Conservation (phyloP, 805 yeast genomes). For the Kuraishia capsulata region DNA sequence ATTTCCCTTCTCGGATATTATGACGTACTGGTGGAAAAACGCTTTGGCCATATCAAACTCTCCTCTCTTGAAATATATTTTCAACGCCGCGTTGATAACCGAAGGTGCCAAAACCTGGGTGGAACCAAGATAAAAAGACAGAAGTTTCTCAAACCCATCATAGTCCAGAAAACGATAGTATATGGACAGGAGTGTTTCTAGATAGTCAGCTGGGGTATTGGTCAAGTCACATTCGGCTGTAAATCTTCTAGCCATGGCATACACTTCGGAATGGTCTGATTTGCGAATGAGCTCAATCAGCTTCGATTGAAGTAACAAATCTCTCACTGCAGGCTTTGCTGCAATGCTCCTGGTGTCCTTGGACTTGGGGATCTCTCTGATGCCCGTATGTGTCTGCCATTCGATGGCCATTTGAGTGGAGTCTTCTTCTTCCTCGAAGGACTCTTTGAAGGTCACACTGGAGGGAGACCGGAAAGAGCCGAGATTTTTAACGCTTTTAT, state of each 20-base stretch:
- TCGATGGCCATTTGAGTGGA: neutral
- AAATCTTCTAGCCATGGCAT: neutral
- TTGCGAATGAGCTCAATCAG: neutral
- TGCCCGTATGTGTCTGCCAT: neutral
- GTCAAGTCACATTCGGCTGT: neutral
- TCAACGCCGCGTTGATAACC: constrained; percentile 1
- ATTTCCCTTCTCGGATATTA: neutral
- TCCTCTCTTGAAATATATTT: neutral
- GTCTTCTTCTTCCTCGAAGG: neutral
- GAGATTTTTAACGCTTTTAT: no score
- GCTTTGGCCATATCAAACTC: constrained; percentile 1
- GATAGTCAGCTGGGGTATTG: neutral
- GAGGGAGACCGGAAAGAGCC: no score
- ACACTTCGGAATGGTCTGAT: neutral
- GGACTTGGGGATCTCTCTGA: neutral
- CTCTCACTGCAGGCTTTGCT: neutral
- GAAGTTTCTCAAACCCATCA: neutral
- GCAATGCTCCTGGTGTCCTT: no score
- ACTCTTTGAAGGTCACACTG: no score
- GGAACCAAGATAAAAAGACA: neutral
- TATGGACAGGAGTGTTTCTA: neutral
- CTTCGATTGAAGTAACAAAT: neutral
- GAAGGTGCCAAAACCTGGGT: neutral
- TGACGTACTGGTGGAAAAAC: constrained; percentile 2
- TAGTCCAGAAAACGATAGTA: neutral